Evolutionary conservation across 1,284 basidiomycete genomes (phyloP), one percentile per base, ranked within the genome.

Genomic region (Vanrija sp.): DNA sequence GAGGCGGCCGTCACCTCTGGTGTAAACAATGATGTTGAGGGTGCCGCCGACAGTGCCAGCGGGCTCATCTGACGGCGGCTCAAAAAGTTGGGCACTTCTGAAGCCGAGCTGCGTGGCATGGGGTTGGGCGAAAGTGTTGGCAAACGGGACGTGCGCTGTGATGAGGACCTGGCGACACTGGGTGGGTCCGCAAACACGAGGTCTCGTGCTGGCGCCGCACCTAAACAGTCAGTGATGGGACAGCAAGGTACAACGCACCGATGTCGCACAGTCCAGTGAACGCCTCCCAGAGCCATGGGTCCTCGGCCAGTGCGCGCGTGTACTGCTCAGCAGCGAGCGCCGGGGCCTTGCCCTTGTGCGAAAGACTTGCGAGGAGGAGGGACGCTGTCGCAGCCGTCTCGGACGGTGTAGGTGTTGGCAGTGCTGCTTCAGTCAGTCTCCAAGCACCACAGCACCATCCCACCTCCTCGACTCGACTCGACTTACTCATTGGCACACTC

Each of bases 281-380:
- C 1, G 93, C 93, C 72, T 97, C 93, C 92, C 92, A 96, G 45
- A 93, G 76, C 75, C 89, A 84, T 20, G 89, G 88, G 71, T 92
- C 86, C 45, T 86, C 73, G 15, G 77, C 72, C 51, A 96, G 79
- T 14, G 90, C 89, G 54, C 84, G 81, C 36, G 81, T 80, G 70
- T 88, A 94, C 67, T 85, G 85, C 49, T 78, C 72, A 24, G 81
- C 79, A 15, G 93, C 92, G 82, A 80, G 31, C 83, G 86, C 68
- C 82, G 83, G 62, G 83, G 84, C 41, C 85, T 72, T 73, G 51
- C 62, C 63, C 47, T 68, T 71, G 27, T 63, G 57, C 3, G 63
- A 68, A 18, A 72, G 53, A 3, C 37, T 42, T 3, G 69, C 73
- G 22, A 72, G 64, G 14, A 70, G 56, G n/a, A 72, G 62, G 37